These are phyloP conservation scores for Haplographium delicatum DNA, from an alignment of 495 filamentous ascomycete species.

Conservation along the genomic window DNA sequence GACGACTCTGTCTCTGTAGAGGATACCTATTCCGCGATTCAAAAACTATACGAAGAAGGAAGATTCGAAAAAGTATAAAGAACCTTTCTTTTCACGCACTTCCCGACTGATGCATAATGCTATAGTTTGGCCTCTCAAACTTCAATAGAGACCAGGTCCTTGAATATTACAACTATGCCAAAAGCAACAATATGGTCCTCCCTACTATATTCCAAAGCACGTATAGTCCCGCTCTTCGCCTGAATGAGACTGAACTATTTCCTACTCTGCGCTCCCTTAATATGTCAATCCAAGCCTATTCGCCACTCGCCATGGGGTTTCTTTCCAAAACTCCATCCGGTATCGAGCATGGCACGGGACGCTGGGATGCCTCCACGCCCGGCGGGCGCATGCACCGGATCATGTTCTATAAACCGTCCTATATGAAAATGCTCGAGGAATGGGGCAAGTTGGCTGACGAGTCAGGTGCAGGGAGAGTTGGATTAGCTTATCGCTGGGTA, in stretches of 20 bases:
- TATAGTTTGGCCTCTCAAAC: slow-evolving; percentile 41
- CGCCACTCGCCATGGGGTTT: slow-evolving; percentile 27
- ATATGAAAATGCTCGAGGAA: slow-evolving; percentile 34
- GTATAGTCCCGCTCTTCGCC: slow-evolving; percentile 38
- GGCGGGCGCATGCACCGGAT: slow-evolving; percentile 33
- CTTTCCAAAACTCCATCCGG: slow-evolving; percentile 34
- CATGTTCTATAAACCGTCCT: slow-evolving; percentile 38
- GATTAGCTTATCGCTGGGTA: slow-evolving; percentile 54
- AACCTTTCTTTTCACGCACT: neutral
- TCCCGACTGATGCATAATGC: slow-evolving; percentile 5
- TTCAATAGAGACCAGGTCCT: slow-evolving; percentile 39
- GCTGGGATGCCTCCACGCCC: slow-evolving; percentile 30
- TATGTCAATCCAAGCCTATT: slow-evolving; percentile 41
- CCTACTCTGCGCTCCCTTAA: slow-evolving; percentile 38
- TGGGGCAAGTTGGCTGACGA: slow-evolving; percentile 40
- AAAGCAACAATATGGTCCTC: slow-evolving; percentile 35
- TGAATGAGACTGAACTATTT: slow-evolving; percentile 38
- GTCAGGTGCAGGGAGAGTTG: slow-evolving; percentile 38
- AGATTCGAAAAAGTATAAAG: slow-evolving; percentile 32
- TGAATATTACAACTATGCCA: slow-evolving; percentile 36
- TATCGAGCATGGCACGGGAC: slow-evolving; percentile 24
- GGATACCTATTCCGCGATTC: slow-evolving; percentile 36
- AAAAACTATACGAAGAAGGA: slow-evolving; percentile 34
- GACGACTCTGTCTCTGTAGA: slow-evolving; percentile 40
- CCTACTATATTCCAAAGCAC: slow-evolving; percentile 46